A percentile compares a stretch with the other conserved stretches of the same genome.
Conservation (phyloP, 202 grass and related monocot genomes). For the Saccharum hybrid region DNA sequence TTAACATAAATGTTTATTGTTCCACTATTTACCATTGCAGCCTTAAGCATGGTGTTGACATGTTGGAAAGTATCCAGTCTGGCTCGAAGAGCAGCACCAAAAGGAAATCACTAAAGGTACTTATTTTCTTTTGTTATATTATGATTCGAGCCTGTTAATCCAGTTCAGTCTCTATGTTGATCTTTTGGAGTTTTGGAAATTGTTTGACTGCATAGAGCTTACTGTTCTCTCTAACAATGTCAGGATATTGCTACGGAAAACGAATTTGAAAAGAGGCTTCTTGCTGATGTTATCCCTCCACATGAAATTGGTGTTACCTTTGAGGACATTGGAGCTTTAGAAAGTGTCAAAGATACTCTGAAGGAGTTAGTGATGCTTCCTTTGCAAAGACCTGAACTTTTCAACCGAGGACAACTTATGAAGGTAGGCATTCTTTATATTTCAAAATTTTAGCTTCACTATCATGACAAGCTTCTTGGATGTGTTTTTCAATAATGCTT, state of each 20-base stretch:
- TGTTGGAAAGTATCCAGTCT: constrained; percentile 79
- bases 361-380: constrained; percentile 99
- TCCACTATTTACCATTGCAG: constrained; percentile 54
- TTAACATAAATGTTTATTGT: constrained; percentile 24
- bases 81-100: constrained; percentile 63
- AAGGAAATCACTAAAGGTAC: constrained; percentile 94
- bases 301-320: constrained; percentile 90
- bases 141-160: not conserved
- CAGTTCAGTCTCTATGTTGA: constrained; percentile 6
- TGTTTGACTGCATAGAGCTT: constrained; percentile 37
- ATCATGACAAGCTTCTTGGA: not conserved
- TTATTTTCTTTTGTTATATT: constrained; percentile 31
- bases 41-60: constrained; percentile 79
- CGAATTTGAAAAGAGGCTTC: constrained; percentile 97
- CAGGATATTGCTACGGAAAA: constrained; percentile 92
- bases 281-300: constrained; percentile 93
- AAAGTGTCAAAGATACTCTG: constrained; percentile 91
- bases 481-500: not conserved
- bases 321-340: constrained; percentile 89
- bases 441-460: constrained; percentile 5
- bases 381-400: constrained; percentile 96
- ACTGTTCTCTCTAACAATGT: constrained; percentile 36
- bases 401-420: constrained; percentile 91
- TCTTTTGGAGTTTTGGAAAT: constrained; percentile 7
- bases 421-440: constrained; percentile 59